phyloP scores from a whole-genome alignment of 139 green algal genomes.

The Tetratostichococcus sp. region DNA sequence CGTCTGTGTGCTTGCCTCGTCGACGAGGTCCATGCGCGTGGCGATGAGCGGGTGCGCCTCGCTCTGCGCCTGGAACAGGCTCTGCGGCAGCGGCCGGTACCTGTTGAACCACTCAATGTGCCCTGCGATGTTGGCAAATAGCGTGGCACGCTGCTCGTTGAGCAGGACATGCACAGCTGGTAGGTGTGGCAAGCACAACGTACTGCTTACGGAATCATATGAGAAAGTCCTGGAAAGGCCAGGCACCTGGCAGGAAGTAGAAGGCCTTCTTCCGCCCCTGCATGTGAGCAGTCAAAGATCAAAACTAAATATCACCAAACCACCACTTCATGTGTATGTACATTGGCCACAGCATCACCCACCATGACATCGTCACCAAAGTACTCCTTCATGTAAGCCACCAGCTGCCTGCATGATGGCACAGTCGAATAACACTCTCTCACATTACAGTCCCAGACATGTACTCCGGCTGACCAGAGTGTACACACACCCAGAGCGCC shows the following conservation, averaged over 20 bases:
- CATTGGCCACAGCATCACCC: not conserved
- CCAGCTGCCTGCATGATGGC: constrained; percentile 24
- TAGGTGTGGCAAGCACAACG: no score
- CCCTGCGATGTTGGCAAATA: constrained; percentile 6
- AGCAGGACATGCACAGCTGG: not conserved
- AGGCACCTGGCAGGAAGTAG: constrained; percentile 75
- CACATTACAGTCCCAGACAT: no score
- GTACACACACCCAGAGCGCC: no score
- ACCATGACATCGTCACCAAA: constrained; percentile 72
- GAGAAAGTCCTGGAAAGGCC: not conserved
- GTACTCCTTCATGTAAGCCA: constrained; percentile 63
- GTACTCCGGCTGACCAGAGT: no score
- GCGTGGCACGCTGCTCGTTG: not conserved
- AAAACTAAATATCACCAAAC: not conserved
- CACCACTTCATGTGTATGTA: not conserved
- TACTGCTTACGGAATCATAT: not conserved
- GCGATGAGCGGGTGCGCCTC: constrained; percentile 58
- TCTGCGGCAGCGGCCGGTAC: constrained; percentile 55
- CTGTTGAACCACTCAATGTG: constrained; percentile 9
- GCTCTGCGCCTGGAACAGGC: constrained; percentile 34
- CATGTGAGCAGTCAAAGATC: not conserved
- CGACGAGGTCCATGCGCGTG: constrained; percentile 44
- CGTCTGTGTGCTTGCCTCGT: not conserved
- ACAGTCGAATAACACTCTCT: not conserved
- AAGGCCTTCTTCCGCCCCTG: constrained; percentile 54